Percentiles rank a stretch among this genome's conserved stretches.
These are phyloP conservation scores for Aspergillus sp. DNA, from an alignment of 2,329 filamentous ascomycete genomes.

Conservation along the genomic window DNA sequence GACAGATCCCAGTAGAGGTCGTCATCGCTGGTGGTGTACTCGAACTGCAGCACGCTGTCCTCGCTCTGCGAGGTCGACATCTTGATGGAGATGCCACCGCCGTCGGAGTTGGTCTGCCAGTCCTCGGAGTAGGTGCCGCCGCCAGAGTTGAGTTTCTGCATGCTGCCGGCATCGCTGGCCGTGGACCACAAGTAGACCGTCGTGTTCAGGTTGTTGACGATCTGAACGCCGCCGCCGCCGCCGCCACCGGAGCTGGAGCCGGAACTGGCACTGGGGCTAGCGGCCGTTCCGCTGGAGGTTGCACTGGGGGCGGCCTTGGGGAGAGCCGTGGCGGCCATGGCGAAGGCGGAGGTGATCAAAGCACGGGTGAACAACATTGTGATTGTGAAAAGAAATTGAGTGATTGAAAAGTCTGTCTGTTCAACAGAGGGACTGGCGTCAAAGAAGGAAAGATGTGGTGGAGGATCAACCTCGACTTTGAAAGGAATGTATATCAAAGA, in stretches of 20 bases:
- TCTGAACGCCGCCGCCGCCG: constrained; percentile 21
- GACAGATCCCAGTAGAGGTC: constrained; percentile 33
- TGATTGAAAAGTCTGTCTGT: background rate
- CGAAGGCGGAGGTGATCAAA: constrained; percentile 10
- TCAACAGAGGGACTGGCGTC: background rate
- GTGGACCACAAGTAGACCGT: constrained; percentile 30
- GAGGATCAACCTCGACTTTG: background rate
- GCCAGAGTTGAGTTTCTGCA: constrained; percentile 20
- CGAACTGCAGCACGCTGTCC: constrained; percentile 30
- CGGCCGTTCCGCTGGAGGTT: constrained; percentile 2
- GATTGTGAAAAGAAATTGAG: background rate
- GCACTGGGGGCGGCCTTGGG: background rate
- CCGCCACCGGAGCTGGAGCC: constrained; percentile 12
- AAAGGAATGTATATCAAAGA: background rate
- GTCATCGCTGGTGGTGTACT: constrained; percentile 29
- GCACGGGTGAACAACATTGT: constrained; percentile 13
- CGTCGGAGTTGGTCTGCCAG: constrained; percentile 31
- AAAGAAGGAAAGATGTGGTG: background rate
- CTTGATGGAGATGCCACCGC: constrained; percentile 35
- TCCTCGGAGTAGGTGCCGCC: constrained; percentile 22
- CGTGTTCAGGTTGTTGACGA: constrained; percentile 27
- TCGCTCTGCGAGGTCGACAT: constrained; percentile 21
- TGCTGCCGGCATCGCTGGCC: constrained; percentile 16
- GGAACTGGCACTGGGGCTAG: constrained; percentile 1
- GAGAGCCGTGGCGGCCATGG: constrained; percentile 9